A percentile compares a stretch with the other conserved stretches of the same genome.
Evolutionary conservation across 768 basidiomycete genomes (phyloP).

Genomic region (Mycena chlorophos): DNA sequence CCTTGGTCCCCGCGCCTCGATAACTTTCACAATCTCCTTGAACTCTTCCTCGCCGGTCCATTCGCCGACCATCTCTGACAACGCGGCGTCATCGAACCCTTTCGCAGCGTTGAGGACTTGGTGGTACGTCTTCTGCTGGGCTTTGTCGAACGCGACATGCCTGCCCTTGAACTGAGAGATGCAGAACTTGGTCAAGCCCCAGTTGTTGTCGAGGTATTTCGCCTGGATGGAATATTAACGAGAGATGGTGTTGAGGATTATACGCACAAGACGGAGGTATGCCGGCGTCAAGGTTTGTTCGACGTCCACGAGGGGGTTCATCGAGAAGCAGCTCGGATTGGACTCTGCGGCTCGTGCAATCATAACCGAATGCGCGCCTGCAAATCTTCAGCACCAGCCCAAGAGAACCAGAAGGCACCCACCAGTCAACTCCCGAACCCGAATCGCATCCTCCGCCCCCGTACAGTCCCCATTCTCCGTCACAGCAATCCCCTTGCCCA

Average conservation of each 20-base stretch:
- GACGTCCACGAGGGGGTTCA: slow-evolving; percentile 65
- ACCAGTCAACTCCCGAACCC: slow-evolving; percentile 77
- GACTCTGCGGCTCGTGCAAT: slow-evolving; percentile 93
- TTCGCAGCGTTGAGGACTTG: slow-evolving; percentile 62
- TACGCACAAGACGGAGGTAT: slow-evolving; percentile 69
- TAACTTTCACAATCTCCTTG: slow-evolving; percentile 49
- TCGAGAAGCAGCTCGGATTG: slow-evolving; percentile 87
- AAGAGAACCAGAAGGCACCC: slow-evolving; percentile 17
- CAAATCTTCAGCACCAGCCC: background rate
- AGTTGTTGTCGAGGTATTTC: slow-evolving; percentile 76
- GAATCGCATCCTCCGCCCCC: slow-evolving; percentile 74
- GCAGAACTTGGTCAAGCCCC: slow-evolving; percentile 87
- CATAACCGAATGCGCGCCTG: slow-evolving; percentile 91
- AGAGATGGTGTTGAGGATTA: background rate
- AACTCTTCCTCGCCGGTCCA: slow-evolving; percentile 68
- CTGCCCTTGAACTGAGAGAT: slow-evolving; percentile 76
- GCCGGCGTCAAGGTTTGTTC: slow-evolving; percentile 68
- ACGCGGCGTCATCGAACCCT: slow-evolving; percentile 48
- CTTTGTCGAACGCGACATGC: slow-evolving; percentile 55
- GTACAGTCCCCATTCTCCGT: slow-evolving; percentile 93
- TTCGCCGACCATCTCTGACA: slow-evolving; percentile 50
- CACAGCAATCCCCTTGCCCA: slow-evolving; percentile 81
- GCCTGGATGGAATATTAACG: slow-evolving; percentile 43
- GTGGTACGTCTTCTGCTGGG: slow-evolving; percentile 56
- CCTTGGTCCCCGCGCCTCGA: slow-evolving; percentile 42